Conservation (phyloP, 2,329 filamentous ascomycete genomes). For the Colletotrichum orbiculare region DNA sequence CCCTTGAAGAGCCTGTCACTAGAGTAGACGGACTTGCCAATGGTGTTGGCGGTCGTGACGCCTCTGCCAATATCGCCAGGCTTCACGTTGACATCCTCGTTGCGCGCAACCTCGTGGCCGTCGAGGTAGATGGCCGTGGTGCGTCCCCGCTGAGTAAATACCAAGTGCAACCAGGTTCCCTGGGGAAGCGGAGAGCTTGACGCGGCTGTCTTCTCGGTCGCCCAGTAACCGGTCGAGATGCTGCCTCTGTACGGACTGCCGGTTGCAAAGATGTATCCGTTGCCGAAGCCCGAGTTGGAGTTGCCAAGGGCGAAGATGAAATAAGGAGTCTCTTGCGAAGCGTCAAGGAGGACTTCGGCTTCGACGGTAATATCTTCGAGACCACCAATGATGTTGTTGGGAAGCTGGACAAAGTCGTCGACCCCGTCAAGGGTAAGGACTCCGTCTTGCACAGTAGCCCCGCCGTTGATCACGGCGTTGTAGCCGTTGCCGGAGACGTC, state of each 20-base stretch:
- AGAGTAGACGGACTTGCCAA: constrained; percentile 40
- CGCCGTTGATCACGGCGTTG: constrained; percentile 39
- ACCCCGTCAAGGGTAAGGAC: constrained; percentile 40
- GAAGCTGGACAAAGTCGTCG: constrained; percentile 40
- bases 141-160: constrained; percentile 37
- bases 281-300: constrained; percentile 36
- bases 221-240: constrained; percentile 39
- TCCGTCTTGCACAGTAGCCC: constrained; percentile 32
- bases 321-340: constrained; percentile 38
- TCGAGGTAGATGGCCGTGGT: constrained; percentile 47
- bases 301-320: constrained; percentile 43
- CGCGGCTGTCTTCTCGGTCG: constrained; percentile 35
- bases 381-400: constrained; percentile 38
- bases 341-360: constrained; percentile 36
- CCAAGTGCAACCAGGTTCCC: constrained; percentile 38
- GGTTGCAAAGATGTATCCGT: constrained; percentile 41
- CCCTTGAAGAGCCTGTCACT: constrained; percentile 40
- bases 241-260: constrained; percentile 40
- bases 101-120: constrained; percentile 42
- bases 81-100: constrained; percentile 27
- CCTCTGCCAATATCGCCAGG: constrained; percentile 39
- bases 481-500: constrained; percentile 40
- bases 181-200: constrained; percentile 36
- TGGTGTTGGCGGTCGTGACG: constrained; percentile 39
- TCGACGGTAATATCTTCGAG: constrained; percentile 39